These are phyloP conservation scores for Plantago major DNA, from an alignment of 257 asterid genomes.

Conservation along the genomic window DNA sequence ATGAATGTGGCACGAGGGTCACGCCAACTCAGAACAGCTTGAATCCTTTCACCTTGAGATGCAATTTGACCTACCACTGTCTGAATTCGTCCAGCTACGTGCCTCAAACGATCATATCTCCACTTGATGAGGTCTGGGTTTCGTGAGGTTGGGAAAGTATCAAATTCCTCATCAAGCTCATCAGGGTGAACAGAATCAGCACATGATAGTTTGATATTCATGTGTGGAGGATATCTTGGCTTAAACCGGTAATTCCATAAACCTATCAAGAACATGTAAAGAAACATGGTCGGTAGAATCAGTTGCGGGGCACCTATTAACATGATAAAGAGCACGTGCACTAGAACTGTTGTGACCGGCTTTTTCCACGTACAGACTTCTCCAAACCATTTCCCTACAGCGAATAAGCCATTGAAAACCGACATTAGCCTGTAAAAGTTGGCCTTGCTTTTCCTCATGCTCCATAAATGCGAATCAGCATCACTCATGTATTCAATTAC, in stretches of 20 bases:
- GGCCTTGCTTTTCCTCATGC: constrained; percentile 95
- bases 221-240: constrained; percentile 84
- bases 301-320: constrained; percentile 65
- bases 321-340: constrained; percentile 71
- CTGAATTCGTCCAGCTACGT: constrained; percentile 80
- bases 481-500: constrained; percentile 78
- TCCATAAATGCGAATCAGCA: constrained; percentile 83
- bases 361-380: constrained; percentile 79
- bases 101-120: constrained; percentile 81
- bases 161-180: constrained; percentile 94
- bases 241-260: constrained; percentile 71
- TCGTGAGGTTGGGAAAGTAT: constrained; percentile 59
- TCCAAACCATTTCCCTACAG: constrained; percentile 66
- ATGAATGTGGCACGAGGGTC: constrained; percentile 82
- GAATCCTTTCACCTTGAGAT: constrained; percentile 85
- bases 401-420: constrained; percentile 46
- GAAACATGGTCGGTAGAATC: constrained; percentile 64
- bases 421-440: constrained; percentile 71
- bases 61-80: constrained; percentile 76
- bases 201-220: constrained; percentile 65
- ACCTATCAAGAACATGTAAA: constrained; percentile 77
- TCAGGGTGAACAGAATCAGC: constrained; percentile 75
- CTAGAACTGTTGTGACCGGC: constrained; percentile 63
- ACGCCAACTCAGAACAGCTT: constrained; percentile 85
- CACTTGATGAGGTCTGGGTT: constrained; percentile 49